phyloP scores from a whole-genome alignment of 495 filamentous ascomycete genomes.

The Glonium stellatum region DNA sequence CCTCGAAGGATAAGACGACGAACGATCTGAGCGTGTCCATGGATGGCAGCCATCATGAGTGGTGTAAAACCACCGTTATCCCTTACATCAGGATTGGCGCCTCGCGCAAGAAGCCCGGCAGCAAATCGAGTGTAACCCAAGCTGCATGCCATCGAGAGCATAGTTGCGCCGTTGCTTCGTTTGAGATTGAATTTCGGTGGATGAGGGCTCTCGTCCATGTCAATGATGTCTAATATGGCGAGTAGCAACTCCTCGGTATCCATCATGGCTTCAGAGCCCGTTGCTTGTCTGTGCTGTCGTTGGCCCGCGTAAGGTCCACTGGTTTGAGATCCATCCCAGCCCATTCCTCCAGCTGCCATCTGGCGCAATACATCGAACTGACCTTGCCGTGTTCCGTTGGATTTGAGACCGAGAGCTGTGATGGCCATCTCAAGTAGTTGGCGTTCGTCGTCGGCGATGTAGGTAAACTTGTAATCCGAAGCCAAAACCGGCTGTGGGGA shows the following conservation, averaged over 20 bases:
- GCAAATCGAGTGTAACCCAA: slow-evolving; percentile 70
- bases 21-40: slow-evolving; percentile 67
- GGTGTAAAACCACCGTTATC: slow-evolving; percentile 79
- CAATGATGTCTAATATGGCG: slow-evolving; percentile 67
- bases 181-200: slow-evolving; percentile 57
- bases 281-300: slow-evolving; percentile 30
- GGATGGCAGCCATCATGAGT: slow-evolving; percentile 77
- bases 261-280: not conserved
- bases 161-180: slow-evolving; percentile 62
- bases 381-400: not conserved
- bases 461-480: slow-evolving; percentile 56
- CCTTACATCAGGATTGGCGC: slow-evolving; percentile 66
- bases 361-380: not conserved
- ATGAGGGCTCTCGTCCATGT: slow-evolving; percentile 65
- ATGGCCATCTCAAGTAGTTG: slow-evolving; percentile 19
- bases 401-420: slow-evolving; percentile 9
- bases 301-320: slow-evolving; percentile 3
- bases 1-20: slow-evolving; percentile 64
- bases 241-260: slow-evolving; percentile 63
- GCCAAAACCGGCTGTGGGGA: slow-evolving; percentile 39
- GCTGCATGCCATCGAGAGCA: slow-evolving; percentile 75
- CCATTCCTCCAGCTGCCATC: not conserved
- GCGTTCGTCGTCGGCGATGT: slow-evolving; percentile 71
- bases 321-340: not conserved
- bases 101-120: slow-evolving; percentile 71